Evolutionary conservation across 345 rosid species (phyloP), one percentile per base, ranked within the genome.

Genomic region (Cardamine resedifolia): DNA sequence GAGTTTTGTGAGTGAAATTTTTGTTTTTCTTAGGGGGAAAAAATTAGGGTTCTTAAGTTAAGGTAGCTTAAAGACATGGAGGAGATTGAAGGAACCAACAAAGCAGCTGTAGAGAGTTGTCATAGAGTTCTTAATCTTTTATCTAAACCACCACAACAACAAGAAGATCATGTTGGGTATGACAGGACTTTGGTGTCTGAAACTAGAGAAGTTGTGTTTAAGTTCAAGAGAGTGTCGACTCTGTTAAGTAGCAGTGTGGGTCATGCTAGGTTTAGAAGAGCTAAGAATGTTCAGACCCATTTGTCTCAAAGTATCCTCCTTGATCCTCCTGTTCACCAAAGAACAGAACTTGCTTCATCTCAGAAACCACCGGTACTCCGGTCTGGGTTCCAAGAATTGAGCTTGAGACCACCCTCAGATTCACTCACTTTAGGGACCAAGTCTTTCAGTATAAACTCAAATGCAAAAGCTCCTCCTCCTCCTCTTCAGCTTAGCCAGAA

Each of bases 231-330:
- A 79, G 97, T 96, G 50, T 80, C 76, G 79, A 90, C 82, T 78
- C 84, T 96, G 79, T 74, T 96, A 50, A 80, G 87, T 60, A 78
- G 63, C 48, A 81, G 88, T 73, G 86, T 87, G 78, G 97, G 98
- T 73, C 99, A 92, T 85, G 96, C 99, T 8, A 87, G 99, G 80
- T 91, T 92, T 43, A 86, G 98, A 78, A 88, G 85, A 81, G 69
- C 83, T n/a, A 88, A 83, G 82, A 86, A 83, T 16, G 63, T 80
- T 21, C 82, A 79, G 3, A 56, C 78, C 57, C 83, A 88, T 78
- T 52, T 83, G 34, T 81, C 89, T 70, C 90, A 83, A 43, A 79
- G 60, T 71, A 67, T 81, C 58, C 82, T 90, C 50, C 82, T 96
- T 81, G 81, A 78, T 60, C 68, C 76, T 60, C 68, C 76, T 71